phyloP scores from a whole-genome alignment of 371 early-diverging fungal species.

The Parasitella parasitica region DNA sequence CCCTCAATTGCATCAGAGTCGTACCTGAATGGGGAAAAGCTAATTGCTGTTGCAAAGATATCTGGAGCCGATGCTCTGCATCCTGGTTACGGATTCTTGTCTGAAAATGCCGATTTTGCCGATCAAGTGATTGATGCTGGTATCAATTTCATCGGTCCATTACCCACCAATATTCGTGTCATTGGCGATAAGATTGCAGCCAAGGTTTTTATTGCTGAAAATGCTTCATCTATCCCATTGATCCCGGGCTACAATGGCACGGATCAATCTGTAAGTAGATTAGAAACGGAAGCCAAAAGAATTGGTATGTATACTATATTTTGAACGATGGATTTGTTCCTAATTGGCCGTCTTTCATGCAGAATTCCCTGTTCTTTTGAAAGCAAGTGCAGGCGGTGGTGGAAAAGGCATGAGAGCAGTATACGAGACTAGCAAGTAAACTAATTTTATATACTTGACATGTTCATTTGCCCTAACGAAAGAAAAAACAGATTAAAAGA shows the following conservation, averaged over 20 bases:
- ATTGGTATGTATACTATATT: conserved; percentile 37
- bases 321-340: too few species aligned
- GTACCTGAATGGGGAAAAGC: conserved; percentile 67
- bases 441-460: not conserved
- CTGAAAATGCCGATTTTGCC: conserved; percentile 80
- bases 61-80: conserved; percentile 81
- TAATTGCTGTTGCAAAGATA: conserved; percentile 56
- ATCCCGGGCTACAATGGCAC: conserved; percentile 94
- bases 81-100: conserved; percentile 92
- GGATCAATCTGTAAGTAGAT: conserved; percentile 53
- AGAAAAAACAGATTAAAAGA: conserved; percentile 61
- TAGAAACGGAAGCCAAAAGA: conserved; percentile 53
- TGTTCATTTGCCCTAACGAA: not conserved
- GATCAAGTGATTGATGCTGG: conserved; percentile 65
- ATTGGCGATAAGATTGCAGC: conserved; percentile 97
- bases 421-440: conserved; percentile 42
- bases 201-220: conserved; percentile 47
- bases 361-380: conserved; percentile 86
- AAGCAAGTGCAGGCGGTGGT: conserved; percentile 91
- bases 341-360: conserved; percentile 13
- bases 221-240: conserved; percentile 75
- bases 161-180: conserved; percentile 75
- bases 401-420: conserved; percentile 89
- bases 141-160: conserved; percentile 81
- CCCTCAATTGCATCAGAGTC: conserved; percentile 71